Evolutionary conservation across 1,284 basidiomycete species (phyloP).

Genomic region (Tilletia walkeri): DNA sequence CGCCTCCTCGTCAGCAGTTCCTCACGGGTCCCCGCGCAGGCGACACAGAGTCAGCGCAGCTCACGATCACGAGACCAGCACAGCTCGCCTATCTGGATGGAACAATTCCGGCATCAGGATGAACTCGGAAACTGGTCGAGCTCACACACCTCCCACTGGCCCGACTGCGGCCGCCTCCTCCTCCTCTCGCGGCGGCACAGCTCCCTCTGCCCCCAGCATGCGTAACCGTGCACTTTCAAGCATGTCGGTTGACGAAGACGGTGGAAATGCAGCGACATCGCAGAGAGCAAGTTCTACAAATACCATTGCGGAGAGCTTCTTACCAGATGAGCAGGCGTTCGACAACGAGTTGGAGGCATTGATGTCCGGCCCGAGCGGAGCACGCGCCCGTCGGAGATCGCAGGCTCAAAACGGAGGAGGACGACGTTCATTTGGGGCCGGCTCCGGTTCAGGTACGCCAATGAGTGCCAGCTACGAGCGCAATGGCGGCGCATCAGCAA

Average conservation of each 20-base stretch:
- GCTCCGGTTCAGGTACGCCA: constrained; percentile 5
- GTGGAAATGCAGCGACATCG: neutral
- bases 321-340: neutral
- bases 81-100: neutral
- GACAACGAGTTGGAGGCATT: constrained; percentile 1
- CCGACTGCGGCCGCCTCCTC: neutral
- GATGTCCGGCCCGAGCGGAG: constrained; percentile 4
- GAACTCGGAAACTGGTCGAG: too few relatives aligned
- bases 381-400: neutral
- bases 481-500: neutral
- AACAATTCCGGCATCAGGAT: neutral
- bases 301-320: neutral
- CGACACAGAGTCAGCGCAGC: neutral
- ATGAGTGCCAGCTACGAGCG: neutral
- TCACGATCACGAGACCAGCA: neutral
- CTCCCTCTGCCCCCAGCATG: neutral
- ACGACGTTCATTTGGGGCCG: constrained; percentile 5
- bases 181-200: too few relatives aligned
- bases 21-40: neutral
- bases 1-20: neutral
- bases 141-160: neutral
- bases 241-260: constrained; percentile 9
- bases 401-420: neutral
- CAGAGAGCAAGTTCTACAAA: neutral
- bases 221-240: neutral